A percentile compares a stretch with the other conserved stretches of the same genome.
Evolutionary conservation across 257 asterid species (phyloP).

Genomic region (Nicotiana obtusifolia): DNA sequence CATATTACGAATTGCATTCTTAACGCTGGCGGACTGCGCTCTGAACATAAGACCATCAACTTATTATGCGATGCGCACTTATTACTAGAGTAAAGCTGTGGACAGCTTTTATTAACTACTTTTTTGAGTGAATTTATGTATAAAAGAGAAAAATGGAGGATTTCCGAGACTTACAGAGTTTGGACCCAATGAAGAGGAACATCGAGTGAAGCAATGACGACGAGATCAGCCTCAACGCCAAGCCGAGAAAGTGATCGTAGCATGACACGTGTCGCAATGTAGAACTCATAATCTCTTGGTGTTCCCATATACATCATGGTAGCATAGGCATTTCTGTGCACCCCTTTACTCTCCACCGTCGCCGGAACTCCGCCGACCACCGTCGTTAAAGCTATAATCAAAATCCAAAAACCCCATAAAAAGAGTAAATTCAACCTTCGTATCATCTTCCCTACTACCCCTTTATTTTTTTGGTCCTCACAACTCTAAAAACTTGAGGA

Average conservation of each 20-base stretch:
- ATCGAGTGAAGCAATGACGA: conserved; percentile 91
- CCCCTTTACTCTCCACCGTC: background rate
- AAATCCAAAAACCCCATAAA: conserved; percentile 6
- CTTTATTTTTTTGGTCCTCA: background rate
- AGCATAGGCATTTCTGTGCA: conserved; percentile 69
- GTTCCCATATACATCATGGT: conserved; percentile 99
- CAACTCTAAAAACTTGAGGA: background rate
- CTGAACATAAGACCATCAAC: too few species aligned
- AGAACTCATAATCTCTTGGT: conserved; percentile 91
- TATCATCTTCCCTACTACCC: background rate
- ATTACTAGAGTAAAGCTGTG: too few species aligned
- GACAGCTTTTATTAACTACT: too few species aligned
- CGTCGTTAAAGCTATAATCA: background rate
- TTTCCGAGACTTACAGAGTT: conserved; percentile 54
- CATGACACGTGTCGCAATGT: conserved; percentile 82
- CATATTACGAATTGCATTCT: too few species aligned
- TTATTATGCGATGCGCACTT: too few species aligned
- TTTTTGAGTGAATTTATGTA: too few species aligned
- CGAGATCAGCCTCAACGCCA: conserved; percentile 70
- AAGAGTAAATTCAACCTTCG: background rate
- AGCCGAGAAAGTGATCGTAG: conserved; percentile 55
- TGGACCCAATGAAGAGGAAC: conserved; percentile 75
- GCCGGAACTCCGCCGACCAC: conserved; percentile 1
- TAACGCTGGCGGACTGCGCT: too few species aligned
- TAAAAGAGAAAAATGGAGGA: too few species aligned